Conservation (phyloP, 1,284 basidiomycete genomes). For the Tilletia horrida region DNA sequence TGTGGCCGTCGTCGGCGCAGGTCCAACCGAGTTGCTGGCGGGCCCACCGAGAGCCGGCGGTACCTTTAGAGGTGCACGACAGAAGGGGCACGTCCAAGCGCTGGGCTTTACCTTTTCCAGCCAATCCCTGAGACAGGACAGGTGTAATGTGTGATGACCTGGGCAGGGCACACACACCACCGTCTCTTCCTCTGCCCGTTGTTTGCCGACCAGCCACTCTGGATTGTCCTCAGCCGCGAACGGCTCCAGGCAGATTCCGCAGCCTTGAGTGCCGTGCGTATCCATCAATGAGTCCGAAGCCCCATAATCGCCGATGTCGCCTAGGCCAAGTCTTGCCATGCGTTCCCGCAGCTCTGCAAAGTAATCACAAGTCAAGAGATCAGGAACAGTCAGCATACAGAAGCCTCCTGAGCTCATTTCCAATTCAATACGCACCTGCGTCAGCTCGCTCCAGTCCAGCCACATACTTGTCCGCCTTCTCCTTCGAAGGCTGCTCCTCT, state of each 20-base stretch:
- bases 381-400: too few relatives aligned
- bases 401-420: too few relatives aligned
- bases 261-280: constrained; percentile 32
- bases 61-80: constrained; percentile 32
- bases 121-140: constrained; percentile 44
- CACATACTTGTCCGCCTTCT: constrained; percentile 37
- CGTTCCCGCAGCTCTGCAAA: constrained; percentile 40
- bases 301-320: constrained; percentile 39
- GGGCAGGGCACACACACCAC: constrained; percentile 48
- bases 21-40: too few relatives aligned
- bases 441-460: constrained; percentile 46
- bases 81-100: constrained; percentile 52
- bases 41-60: background rate
- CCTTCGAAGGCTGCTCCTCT: constrained; percentile 33
- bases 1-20: background rate
- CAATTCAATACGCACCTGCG: constrained; percentile 20
- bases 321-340: constrained; percentile 47
- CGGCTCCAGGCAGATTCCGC: constrained; percentile 46
- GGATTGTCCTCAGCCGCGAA: constrained; percentile 46
- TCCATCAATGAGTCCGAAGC: constrained; percentile 9
- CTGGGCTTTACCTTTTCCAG: constrained; percentile 38
- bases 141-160: constrained; percentile 49
- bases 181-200: constrained; percentile 34
- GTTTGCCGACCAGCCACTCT: constrained; percentile 40
- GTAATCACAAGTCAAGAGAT: background rate